Evolutionary conservation across 2,329 filamentous ascomycete genomes (phyloP).

Genomic region (Intubia oerlemansii): DNA sequence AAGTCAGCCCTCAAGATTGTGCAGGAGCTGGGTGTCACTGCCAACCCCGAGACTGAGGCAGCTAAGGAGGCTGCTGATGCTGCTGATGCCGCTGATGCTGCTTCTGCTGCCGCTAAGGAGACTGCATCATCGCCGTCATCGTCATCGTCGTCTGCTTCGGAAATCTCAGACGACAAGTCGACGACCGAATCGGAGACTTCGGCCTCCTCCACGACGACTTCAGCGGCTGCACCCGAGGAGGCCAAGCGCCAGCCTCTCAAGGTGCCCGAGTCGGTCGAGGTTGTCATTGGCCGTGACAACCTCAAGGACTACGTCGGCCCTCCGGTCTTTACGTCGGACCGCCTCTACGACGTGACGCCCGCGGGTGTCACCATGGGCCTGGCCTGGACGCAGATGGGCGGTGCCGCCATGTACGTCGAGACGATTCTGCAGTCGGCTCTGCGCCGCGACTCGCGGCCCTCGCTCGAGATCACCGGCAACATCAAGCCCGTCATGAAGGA

Average conservation of each 20-base stretch:
- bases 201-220: conserved; percentile 2
- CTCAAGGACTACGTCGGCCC: conserved; percentile 94
- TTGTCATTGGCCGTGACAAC: conserved; percentile 72
- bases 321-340: conserved; percentile 85
- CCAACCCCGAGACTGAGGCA: conserved; percentile 29
- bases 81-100: background rate
- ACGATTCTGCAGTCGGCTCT: conserved; percentile 80
- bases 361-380: conserved; percentile 94
- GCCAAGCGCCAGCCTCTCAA: conserved; percentile 49
- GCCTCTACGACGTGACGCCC: conserved; percentile 83
- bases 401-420: conserved; percentile 90
- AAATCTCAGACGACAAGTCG: no score
- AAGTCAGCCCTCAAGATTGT: conserved; percentile 97
- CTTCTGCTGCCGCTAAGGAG: background rate
- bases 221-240: conserved; percentile 35
- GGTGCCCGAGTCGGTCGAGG: conserved; percentile 71
- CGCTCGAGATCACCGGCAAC: conserved; percentile 83
- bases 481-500: conserved; percentile 97
- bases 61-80: background rate
- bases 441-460: conserved; percentile 48
- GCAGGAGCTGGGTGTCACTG: conserved; percentile 81
- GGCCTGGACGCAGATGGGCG: conserved; percentile 94
- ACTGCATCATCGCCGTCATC: conserved; percentile 11
- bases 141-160: conserved; percentile 12
- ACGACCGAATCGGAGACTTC: conserved; percentile 8